A percentile compares a stretch with the other conserved stretches of the same genome.
Evolutionary conservation across 768 basidiomycete genomes (phyloP).

Genomic region (Boletus sp.): DNA sequence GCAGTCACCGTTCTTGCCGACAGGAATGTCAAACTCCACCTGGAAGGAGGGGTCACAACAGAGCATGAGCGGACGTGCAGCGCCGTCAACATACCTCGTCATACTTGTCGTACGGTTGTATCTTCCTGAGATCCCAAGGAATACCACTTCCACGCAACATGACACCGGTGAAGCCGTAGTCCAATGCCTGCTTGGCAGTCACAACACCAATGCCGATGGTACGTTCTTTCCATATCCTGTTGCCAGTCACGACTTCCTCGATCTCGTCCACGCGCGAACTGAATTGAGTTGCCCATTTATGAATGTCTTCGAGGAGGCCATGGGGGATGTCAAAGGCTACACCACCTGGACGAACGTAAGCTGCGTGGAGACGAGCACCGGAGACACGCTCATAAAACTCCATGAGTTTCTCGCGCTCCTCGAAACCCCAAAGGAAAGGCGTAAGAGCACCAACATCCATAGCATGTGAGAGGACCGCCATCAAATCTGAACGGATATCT

Average conservation of each 20-base stretch:
- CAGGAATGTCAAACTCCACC: slow-evolving; percentile 98
- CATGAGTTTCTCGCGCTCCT: slow-evolving; percentile 99
- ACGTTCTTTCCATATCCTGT: slow-evolving; percentile 97
- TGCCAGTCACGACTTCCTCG: slow-evolving; percentile 96
- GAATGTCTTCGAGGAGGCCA: slow-evolving; percentile 97
- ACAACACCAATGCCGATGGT: slow-evolving; percentile 90
- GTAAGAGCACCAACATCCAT: slow-evolving; percentile 99
- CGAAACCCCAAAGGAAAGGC: slow-evolving; percentile 99
- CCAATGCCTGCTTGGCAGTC: slow-evolving; percentile 87
- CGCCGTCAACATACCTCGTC: slow-evolving; percentile 59
- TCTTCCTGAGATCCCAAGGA: slow-evolving; percentile 92
- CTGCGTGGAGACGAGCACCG: slow-evolving; percentile 93
- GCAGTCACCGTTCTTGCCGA: slow-evolving; percentile 96
- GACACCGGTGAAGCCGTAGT: slow-evolving; percentile 93
- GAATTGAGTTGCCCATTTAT: slow-evolving; percentile 97
- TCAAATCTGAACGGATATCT: slow-evolving; percentile 59
- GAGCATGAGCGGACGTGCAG: not conserved
- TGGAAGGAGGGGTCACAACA: slow-evolving; percentile 24
- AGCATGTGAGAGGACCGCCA: slow-evolving; percentile 94
- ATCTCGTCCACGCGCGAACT: slow-evolving; percentile 89
- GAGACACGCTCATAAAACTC: slow-evolving; percentile 99
- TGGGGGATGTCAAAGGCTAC: slow-evolving; percentile 98
- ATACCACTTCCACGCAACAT: slow-evolving; percentile 95
- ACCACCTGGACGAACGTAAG: slow-evolving; percentile 97
- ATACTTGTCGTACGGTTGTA: slow-evolving; percentile 94